A percentile compares a stretch with the other conserved stretches of the same genome.
Conservation (phyloP, 2,329 filamentous ascomycete genomes). For the Verruconis gallopava region DNA sequence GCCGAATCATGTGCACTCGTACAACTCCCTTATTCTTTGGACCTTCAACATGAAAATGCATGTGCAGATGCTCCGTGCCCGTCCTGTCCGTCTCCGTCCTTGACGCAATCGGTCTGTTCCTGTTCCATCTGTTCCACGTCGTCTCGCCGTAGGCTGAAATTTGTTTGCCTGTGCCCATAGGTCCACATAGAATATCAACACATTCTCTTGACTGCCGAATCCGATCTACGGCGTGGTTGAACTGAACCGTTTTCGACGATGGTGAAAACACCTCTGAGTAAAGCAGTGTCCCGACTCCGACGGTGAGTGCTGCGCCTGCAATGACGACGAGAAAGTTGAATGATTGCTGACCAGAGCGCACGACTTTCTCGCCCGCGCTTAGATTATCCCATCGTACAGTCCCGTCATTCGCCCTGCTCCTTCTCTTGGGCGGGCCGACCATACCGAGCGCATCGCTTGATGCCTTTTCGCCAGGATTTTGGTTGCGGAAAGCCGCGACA, state of each 20-base stretch:
- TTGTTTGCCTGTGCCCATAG: constrained; percentile 42
- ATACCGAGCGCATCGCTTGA: not conserved
- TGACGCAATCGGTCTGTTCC: constrained; percentile 43
- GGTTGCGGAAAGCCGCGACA: not conserved
- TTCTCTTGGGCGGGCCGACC: not conserved
- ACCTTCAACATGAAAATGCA: constrained; percentile 72
- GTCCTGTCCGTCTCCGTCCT: constrained; percentile 36
- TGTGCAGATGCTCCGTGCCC: constrained; percentile 67
- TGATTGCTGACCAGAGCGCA: constrained; percentile 76
- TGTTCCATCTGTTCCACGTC: constrained; percentile 69
- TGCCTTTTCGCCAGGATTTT: not conserved
- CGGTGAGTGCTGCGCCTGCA: constrained; percentile 61
- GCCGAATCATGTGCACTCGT: constrained; percentile 63
- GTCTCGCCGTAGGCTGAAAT: constrained; percentile 74
- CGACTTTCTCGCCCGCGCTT: constrained; percentile 62
- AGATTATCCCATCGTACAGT: constrained; percentile 69
- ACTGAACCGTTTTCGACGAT: constrained; percentile 74
- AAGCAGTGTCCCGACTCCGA: constrained; percentile 63
- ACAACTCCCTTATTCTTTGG: constrained; percentile 61
- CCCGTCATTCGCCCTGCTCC: constrained; percentile 50
- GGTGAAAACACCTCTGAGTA: constrained; percentile 72
- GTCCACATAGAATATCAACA: constrained; percentile 59
- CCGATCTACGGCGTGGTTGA: constrained; percentile 72
- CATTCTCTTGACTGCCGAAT: constrained; percentile 63
- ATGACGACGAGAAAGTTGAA: constrained; percentile 75